phyloP scores from a whole-genome alignment of 768 basidiomycete species.

The Boletus eberwhitei region DNA sequence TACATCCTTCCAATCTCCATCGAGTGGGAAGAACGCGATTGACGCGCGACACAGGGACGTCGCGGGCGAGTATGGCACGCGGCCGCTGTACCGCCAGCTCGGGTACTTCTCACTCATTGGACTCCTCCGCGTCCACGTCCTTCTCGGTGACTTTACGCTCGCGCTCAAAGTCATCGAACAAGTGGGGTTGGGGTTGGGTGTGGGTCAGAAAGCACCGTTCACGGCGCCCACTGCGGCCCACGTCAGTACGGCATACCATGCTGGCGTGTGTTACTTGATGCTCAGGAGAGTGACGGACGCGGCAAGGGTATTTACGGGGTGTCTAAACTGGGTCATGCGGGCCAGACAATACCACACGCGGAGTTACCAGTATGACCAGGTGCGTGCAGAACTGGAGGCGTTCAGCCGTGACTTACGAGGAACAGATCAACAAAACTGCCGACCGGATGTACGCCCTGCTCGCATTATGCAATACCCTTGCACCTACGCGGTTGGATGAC shows the following conservation, averaged over 20 bases:
- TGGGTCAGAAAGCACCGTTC: slow-evolving; percentile 90
- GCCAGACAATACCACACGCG: slow-evolving; percentile 97
- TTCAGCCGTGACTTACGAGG: background rate
- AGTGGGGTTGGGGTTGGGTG: slow-evolving; percentile 87
- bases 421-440: slow-evolving; percentile 92
- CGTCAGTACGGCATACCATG: slow-evolving; percentile 92
- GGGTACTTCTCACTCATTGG: slow-evolving; percentile 98
- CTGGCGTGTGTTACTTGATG: slow-evolving; percentile 96
- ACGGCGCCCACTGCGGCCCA: slow-evolving; percentile 96
- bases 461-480: slow-evolving; percentile 89
- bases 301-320: slow-evolving; percentile 86
- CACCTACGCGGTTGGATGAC: slow-evolving; percentile 90
- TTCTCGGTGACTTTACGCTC: slow-evolving; percentile 93
- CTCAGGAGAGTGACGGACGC: slow-evolving; percentile 94
- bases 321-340: slow-evolving; percentile 92
- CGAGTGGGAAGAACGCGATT: background rate
- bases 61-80: slow-evolving; percentile 87
- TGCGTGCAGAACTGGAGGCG: slow-evolving; percentile 25
- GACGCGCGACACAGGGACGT: slow-evolving; percentile 54
- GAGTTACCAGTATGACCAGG: slow-evolving; percentile 96
- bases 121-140: slow-evolving; percentile 90
- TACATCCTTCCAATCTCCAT: slow-evolving; percentile 11
- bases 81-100: slow-evolving; percentile 88
- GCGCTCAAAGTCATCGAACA: slow-evolving; percentile 94
- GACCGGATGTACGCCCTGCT: slow-evolving; percentile 98